Base-by-base conservation (phyloP, 2,329 filamentous ascomycete species). In the Cladosporium sphaerospermum region DNA sequence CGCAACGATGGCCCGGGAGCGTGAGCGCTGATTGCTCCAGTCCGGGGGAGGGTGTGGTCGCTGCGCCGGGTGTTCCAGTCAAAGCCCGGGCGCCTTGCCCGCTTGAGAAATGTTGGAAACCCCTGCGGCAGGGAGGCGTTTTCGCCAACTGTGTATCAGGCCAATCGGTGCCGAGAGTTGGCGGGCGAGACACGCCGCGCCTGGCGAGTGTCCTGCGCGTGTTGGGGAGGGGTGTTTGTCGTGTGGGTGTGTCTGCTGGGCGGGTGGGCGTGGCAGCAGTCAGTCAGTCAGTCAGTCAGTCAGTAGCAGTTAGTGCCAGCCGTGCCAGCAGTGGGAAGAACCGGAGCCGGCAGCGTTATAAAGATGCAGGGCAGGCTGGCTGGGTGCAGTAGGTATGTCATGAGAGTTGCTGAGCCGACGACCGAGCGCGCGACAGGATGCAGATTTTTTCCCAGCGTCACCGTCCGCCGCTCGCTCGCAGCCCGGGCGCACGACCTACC, bases 81-180 rank as follows among this genome's bases (percentile, higher is more conserved):
- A 32, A n/a, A 16, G 48, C 16, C 39, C 50, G 44, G 43, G 53
- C 45, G 46, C 42, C 18, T 55, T 53, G 52, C 55, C 56, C 48
- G 52, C 54, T 54, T 50, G 51, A 52, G 47, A 45, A 50, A 39
- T 53, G 34, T 45, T 52, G 54, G 49, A 23, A 39, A 51, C 48
- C 54, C 55, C 54, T 57, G 56, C 57, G 52, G 48, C 36, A 39
- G 11, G 44, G 41, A 45, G 53, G 55, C 55, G 56, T 60, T 58
- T 58, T 40, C 45, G 23, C 52, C 34, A 13, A 44, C 43, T 59
- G 58, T 60, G 58, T 60, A 60, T 60, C 58, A 57, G 49, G 53
- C 55, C 57, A 59, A 60, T 60, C 58, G 58, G 45, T 56, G 51
- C 52, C 55, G 55, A 56, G 53, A 56, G 43, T 51, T 40, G 39